These are phyloP conservation scores for Serendipita sp. DNA, from an alignment of 768 basidiomycete genomes.

Conservation along the genomic window DNA sequence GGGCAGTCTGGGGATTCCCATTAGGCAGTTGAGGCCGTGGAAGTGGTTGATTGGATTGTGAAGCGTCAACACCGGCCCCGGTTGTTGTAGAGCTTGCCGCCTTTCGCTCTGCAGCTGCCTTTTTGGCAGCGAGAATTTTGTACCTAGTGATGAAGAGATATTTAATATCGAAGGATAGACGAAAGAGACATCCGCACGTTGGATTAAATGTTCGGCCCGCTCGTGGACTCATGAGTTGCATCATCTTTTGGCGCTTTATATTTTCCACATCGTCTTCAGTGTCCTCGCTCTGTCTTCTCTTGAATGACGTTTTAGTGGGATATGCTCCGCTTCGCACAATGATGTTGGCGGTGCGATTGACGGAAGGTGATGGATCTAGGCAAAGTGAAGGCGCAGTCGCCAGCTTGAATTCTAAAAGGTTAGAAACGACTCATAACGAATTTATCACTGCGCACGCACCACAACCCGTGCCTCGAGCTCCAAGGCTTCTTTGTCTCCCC, in stretches of 20 bases:
- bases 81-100: not conserved
- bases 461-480: constrained; percentile 59
- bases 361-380: constrained; percentile 61
- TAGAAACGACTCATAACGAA: not conserved
- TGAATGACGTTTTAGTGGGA: constrained; percentile 53
- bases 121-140: constrained; percentile 36
- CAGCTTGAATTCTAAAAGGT: constrained; percentile 27
- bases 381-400: constrained; percentile 62
- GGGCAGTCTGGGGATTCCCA: not conserved
- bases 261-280: constrained; percentile 67
- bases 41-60: not conserved
- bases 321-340: constrained; percentile 57
- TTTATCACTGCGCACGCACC: constrained; percentile 27
- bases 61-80: not conserved
- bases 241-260: constrained; percentile 52
- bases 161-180: constrained; percentile 30
- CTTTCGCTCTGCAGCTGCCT: constrained; percentile 1
- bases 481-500: constrained; percentile 56
- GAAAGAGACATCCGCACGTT: constrained; percentile 17
- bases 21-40: not conserved
- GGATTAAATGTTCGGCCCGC: constrained; percentile 21
- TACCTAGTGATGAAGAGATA: constrained; percentile 25
- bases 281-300: constrained; percentile 59
- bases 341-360: constrained; percentile 60
- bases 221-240: constrained; percentile 61